Base-by-base conservation (phyloP, 306 rosid species). In the Canavalia gladiata region DNA sequence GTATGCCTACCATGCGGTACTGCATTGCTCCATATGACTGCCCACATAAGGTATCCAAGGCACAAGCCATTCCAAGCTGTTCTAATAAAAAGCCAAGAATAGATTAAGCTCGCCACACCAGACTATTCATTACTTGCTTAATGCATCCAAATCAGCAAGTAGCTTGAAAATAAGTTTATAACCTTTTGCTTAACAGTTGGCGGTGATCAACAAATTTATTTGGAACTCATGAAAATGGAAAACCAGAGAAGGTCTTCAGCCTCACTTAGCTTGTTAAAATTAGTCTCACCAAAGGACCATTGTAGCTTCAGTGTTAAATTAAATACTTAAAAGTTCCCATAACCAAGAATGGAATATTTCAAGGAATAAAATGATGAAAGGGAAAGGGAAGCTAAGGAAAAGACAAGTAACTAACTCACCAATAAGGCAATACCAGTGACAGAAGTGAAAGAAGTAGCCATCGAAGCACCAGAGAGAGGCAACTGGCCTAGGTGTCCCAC, bases 1-100 rank as follows among this genome's bases (percentile, higher is more conserved):
- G 91, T 45, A 88, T 73, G 28, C 94, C 92, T 62, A 90, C 13
- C 89, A 82, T 72, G 18, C 33, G 88, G 39, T 90, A 76, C 64
- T 88, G 94, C 86, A 83, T 82, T 68, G 98, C 97, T 43, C 97
- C 97, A 82, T 84, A 86, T 42, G 93, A 87, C 60, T 91, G 97
- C 1, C 97, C 98, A 39, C 93, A 91, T 0, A 90, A 87, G n/a
- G 93, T 90, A 37, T 90, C 98, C 78, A 91, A 35, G 8, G 97
- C 94, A 80, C 91, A 78, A 6, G 94, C 67, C 93, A 94, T 79
- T 66, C 98, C 97, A 74, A 86, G 8, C 98, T 91, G 60, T 3
- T 31, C 71, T 52, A 72, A 72, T 71, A 0, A 1, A 52, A 72
- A 72, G 18, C 46, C 12, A 7, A 12, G 47, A 80, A 50, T 34